phyloP scores from a whole-genome alignment of 352 stramenopile species.

The Globisporangium megalacanthum region DNA sequence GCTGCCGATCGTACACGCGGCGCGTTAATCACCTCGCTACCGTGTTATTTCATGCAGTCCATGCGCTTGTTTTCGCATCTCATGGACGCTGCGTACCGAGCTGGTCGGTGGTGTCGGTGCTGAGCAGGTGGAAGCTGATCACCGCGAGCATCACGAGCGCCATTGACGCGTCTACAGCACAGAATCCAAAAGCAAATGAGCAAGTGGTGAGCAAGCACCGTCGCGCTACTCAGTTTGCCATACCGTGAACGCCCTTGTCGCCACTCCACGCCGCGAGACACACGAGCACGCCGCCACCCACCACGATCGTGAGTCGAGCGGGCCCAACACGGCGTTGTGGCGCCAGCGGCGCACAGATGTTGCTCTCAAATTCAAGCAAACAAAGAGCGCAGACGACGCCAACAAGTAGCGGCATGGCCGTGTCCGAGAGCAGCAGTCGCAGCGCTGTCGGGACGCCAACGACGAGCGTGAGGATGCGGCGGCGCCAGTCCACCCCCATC shows the following conservation, averaged over 20 bases:
- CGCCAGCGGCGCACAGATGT: constrained; percentile 40
- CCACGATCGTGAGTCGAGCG: constrained; percentile 22
- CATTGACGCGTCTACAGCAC: constrained; percentile 29
- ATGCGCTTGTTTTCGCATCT: neutral
- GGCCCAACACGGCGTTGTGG: neutral
- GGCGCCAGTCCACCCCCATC: constrained; percentile 44
- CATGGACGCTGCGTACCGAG: constrained; percentile 20
- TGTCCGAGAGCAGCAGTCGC: constrained; percentile 36
- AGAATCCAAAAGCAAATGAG: neutral
- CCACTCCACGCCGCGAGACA: constrained; percentile 34
- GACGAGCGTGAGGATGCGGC: constrained; percentile 45
- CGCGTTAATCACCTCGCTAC: neutral
- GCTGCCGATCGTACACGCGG: neutral
- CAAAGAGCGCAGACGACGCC: constrained; percentile 41
- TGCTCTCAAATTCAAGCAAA: constrained; percentile 51
- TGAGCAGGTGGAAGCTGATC: constrained; percentile 33
- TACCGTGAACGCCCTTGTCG: constrained; percentile 28
- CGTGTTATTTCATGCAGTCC: neutral
- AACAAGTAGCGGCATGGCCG: constrained; percentile 48
- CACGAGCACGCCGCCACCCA: constrained; percentile 19
- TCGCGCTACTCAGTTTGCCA: neutral
- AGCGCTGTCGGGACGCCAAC: constrained; percentile 59
- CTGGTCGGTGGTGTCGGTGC: constrained; percentile 28
- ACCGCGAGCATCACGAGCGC: constrained; percentile 22
- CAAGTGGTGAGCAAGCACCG: neutral